Evolutionary conservation across 768 basidiomycete genomes (phyloP).

Genomic region (Mrakia frigida): DNA sequence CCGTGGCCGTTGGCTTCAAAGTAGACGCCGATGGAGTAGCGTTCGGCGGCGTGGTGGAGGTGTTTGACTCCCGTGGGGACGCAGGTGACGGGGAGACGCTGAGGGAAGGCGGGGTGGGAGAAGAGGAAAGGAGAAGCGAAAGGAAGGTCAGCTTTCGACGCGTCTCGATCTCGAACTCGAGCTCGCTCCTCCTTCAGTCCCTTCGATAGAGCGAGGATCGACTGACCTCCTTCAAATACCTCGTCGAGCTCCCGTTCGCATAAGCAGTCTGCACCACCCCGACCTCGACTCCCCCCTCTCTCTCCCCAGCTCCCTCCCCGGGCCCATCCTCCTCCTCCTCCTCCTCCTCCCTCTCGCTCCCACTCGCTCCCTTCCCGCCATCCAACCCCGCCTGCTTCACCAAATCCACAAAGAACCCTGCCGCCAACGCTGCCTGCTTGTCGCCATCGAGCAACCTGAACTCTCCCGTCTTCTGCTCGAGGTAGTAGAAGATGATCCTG

Average conservation of each 20-base stretch:
- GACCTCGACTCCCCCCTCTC: constrained; percentile 65
- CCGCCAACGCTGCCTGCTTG: constrained; percentile 91
- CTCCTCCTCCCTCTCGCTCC: constrained; percentile 47
- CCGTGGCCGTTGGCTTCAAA: constrained; percentile 99
- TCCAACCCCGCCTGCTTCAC: constrained; percentile 73
- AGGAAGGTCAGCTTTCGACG: background rate
- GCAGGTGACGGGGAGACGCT: constrained; percentile 91
- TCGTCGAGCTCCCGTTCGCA: constrained; percentile 94
- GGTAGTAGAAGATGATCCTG: constrained; percentile 89
- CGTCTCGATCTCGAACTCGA: background rate
- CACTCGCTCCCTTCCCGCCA: constrained; percentile 52
- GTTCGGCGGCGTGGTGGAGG: constrained; percentile 92
- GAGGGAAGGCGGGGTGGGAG: too few relatives aligned
- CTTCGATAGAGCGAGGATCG: background rate
- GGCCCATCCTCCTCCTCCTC: constrained; percentile 42
- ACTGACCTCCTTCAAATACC: constrained; percentile 74
- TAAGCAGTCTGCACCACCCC: constrained; percentile 98
- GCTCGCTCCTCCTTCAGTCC: background rate
- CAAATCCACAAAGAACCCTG: constrained; percentile 85
- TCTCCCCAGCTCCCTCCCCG: constrained; percentile 37
- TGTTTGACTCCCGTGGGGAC: constrained; percentile 97
- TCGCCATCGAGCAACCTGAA: constrained; percentile 97
- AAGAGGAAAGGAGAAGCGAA: background rate
- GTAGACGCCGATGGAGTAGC: constrained; percentile 93
- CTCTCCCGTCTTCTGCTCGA: constrained; percentile 60